Evolutionary conservation across 1,284 basidiomycete species (phyloP), one percentile per base, ranked within the genome.

Genomic region (Ganoderma meredithae): DNA sequence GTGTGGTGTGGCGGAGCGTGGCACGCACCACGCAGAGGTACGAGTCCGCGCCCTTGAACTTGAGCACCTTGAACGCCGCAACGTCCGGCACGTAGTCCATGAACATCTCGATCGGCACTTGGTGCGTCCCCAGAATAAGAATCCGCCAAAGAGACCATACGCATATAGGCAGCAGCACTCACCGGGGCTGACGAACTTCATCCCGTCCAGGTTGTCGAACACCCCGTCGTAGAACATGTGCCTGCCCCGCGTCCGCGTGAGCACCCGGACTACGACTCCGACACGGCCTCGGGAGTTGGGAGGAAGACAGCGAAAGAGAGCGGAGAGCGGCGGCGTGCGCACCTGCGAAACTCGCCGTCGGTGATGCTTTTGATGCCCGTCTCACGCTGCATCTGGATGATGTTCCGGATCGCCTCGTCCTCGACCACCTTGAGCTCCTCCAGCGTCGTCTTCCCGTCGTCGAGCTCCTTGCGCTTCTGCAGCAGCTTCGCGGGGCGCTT

Each of bases 191-290:
- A 89, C 76, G 70, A 82, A 81, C 56, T 83, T 84, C 83, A 91
- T 90, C 55, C 92, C 90, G 58, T 90, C 85, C 69, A 89, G 78
- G 70, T 82, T 89, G 71, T 90, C 85, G 75, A 87, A 90, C 25
- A 89, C 86, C 17, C 86, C 86, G 64, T 89, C 86, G 66, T 83
- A 89, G 76, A 88, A 89, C 79, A 84, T 81, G 62, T 82, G 81
- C 73, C 88, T 89, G 73, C 12, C 10, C 41, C 25, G 8, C 4
- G 9, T 13, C 2, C 27, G 27, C 27, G 27, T 31, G 27, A 31
- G 27, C 27, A 31, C 27, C 27, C 27, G 27, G 27, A 31, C 27
- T 31, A 3, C 27, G 27, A 31, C 27, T 31, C 27, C 27, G 27
- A 31, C 27, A 31, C 27, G 27, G 2, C 27, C 27, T 31, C 27